A percentile compares a stretch with the other conserved stretches of the same genome.
These are phyloP conservation scores for Ophiostoma quercus DNA, from an alignment of 2,329 filamentous ascomycete species.

Conservation along the genomic window DNA sequence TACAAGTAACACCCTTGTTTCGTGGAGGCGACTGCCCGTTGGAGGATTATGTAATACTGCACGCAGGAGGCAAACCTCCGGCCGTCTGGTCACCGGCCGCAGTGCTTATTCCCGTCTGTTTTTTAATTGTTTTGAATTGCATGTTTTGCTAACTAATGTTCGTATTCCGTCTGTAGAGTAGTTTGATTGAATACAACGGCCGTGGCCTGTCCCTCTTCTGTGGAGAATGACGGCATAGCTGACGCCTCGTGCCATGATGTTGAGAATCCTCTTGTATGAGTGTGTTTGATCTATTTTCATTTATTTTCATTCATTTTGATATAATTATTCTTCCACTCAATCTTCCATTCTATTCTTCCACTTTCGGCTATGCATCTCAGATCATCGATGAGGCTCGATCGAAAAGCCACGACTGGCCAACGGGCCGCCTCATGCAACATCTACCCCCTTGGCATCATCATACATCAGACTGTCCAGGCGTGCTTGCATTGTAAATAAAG, in stretches of 20 bases:
- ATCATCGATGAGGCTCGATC: not conserved
- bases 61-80: not conserved
- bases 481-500: too few species aligned
- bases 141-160: too few species aligned
- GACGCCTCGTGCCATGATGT: not conserved
- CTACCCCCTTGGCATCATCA: not conserved
- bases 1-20: slow-evolving; percentile 3
- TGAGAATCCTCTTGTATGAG: not conserved
- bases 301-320: not conserved
- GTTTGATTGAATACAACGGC: not conserved
- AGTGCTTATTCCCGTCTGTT: not conserved
- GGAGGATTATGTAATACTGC: not conserved
- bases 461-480: not conserved
- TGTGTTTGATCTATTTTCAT: not conserved
- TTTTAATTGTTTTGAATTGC: not conserved
- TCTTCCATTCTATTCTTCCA: not conserved
- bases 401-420: not conserved
- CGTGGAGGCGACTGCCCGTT: slow-evolving; percentile 5
- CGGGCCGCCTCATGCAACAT: not conserved
- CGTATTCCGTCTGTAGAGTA: too few species aligned
- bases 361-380: not conserved
- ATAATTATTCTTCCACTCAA: not conserved
- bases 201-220: not conserved
- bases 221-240: slow-evolving; percentile 3
- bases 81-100: not conserved